These are phyloP conservation scores for Trypanosoma rangeli DNA, from an alignment of 208 protist genomes.

Conservation along the genomic window DNA sequence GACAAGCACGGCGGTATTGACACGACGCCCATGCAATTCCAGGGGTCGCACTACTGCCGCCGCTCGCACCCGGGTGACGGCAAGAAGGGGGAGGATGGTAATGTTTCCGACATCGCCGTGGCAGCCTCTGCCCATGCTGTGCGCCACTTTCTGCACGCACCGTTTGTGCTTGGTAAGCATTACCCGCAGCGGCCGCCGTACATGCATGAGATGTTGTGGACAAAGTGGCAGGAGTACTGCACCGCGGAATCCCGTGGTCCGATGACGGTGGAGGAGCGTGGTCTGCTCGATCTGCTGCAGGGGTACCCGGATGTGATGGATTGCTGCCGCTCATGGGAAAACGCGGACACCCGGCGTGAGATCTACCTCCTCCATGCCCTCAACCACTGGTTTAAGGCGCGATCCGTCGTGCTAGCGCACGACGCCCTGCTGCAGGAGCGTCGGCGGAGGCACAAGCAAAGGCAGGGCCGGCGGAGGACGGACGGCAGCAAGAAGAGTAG, in stretches of 20 bases:
- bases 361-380: slow-evolving; percentile 71
- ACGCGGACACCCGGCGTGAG: slow-evolving; percentile 62
- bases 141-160: slow-evolving; percentile 46
- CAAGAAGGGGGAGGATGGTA: not conserved
- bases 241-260: slow-evolving; percentile 13
- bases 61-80: not conserved
- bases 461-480: slow-evolving; percentile 4
- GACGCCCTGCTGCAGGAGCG: slow-evolving; percentile 53
- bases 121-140: slow-evolving; percentile 48
- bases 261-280: slow-evolving; percentile 72
- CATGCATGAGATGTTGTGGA: slow-evolving; percentile 69
- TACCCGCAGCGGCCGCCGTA: slow-evolving; percentile 37
- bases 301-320: slow-evolving; percentile 81
- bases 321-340: slow-evolving; percentile 74
- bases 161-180: slow-evolving; percentile 39
- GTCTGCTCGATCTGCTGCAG: slow-evolving; percentile 70
- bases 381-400: slow-evolving; percentile 90
- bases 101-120: slow-evolving; percentile 37
- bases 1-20: slow-evolving; percentile 56
- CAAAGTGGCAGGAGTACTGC: slow-evolving; percentile 68
- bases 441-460: slow-evolving; percentile 18
- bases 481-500: slow-evolving; percentile 17
- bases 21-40: slow-evolving; percentile 38
- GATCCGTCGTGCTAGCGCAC: slow-evolving; percentile 68
- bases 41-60: slow-evolving; percentile 10